phyloP scores from a whole-genome alignment of 495 filamentous ascomycete genomes.

The Penicillium crystallinum region DNA sequence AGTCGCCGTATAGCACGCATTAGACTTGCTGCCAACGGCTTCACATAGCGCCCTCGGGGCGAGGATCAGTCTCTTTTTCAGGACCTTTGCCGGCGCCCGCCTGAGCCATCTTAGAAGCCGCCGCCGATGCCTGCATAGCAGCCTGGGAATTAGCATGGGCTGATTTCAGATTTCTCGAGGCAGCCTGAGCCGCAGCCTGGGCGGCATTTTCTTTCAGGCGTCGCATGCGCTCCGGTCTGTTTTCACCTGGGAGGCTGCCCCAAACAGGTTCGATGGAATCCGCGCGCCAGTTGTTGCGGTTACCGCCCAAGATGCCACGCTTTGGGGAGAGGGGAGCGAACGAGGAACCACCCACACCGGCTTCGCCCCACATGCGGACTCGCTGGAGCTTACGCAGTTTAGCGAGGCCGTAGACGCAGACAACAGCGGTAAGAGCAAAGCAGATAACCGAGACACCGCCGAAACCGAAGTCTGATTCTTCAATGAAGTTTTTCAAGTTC shows the following conservation, averaged over 20 bases:
- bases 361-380: constrained; percentile 75
- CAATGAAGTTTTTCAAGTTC: constrained; percentile 98
- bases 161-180: constrained; percentile 9
- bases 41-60: neutral
- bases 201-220: constrained; percentile 36
- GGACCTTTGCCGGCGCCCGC: constrained; percentile 1
- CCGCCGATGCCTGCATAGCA: constrained; percentile 1
- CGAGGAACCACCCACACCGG: constrained; percentile 32
- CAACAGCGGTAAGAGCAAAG: constrained; percentile 65
- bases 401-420: constrained; percentile 72
- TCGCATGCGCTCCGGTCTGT: constrained; percentile 38
- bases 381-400: constrained; percentile 84
- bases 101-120: constrained; percentile 5
- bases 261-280: constrained; percentile 44
- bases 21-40: neutral
- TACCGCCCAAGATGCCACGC: constrained; percentile 12
- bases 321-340: constrained; percentile 29
- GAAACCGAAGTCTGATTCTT: constrained; percentile 92
- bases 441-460: constrained; percentile 64
- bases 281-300: constrained; percentile 42
- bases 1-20: neutral
- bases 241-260: constrained; percentile 43
- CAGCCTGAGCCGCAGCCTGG: constrained; percentile 18
- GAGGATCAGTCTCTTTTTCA: neutral
- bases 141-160: constrained; percentile 10